Evolutionary conservation across 371 early-diverging fungal species (phyloP), one percentile per base, ranked within the genome.

Genomic region (Rhizopus delemar): DNA sequence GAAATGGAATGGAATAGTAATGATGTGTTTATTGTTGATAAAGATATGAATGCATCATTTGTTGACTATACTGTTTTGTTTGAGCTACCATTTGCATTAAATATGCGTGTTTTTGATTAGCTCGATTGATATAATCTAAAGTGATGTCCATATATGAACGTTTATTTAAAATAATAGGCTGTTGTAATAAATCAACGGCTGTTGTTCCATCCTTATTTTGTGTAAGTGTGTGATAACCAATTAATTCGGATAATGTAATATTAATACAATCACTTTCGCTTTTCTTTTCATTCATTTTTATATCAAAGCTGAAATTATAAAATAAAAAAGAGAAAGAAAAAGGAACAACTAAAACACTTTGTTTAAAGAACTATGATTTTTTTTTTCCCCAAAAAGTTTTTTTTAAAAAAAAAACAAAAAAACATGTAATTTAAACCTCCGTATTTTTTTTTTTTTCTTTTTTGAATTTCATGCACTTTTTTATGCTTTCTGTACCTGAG

Each of bases 21-120:
- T 22, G 0, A 2, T 12, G 39, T 12, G 39, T 43, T 43, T 43
- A 43, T 43, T 43, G 43, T 13, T 36, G 6, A 11, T 43, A 43
- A 15, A 48, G 48, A 48, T 29, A 48, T 28, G 48, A 48, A 48
- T 48, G 48, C 12, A 48, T n/a, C 29, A 48, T 2, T 29, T 48
- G 48, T 48, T 48, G 48, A 29, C 48, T 8, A 15, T 48, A 48
- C 1, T 28, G 28, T 29, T 48, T 48, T 9, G 48, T 48, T 48
- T 48, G 48, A 29, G 9, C 28, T 9, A 48, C 48, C 12, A 48
- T 28, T 3, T 48, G 48, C 48, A 48, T 48, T 29, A 48, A 29
- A 48, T 48, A 29, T 8, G 48, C 48, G 48, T 48, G 48, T 12
- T 48, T 48, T 48, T 48, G 48, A 15, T 48, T 48, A 29, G 48